These are phyloP conservation scores for Globisporangium spiculum DNA, from an alignment of 352 stramenopile genomes.

Conservation along the genomic window DNA sequence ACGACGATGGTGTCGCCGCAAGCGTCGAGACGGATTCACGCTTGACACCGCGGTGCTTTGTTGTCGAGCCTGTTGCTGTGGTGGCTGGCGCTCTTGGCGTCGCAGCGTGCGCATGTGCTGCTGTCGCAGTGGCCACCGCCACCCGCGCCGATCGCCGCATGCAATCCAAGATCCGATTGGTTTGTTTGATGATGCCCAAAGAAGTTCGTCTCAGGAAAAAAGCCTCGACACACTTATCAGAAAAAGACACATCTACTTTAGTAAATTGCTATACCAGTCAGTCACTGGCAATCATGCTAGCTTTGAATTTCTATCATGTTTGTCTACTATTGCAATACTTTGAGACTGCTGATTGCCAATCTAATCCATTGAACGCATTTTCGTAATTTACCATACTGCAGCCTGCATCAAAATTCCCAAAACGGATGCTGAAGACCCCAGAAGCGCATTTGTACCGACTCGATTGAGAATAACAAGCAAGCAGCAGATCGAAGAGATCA, in stretches of 20 bases:
- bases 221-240: background rate
- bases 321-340: background rate
- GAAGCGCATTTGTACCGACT: conserved; percentile 5
- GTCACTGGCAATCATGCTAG: too few relatives aligned
- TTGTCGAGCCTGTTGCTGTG: background rate
- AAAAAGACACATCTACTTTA: background rate
- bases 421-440: background rate
- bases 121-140: conserved; percentile 2
- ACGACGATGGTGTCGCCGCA: background rate
- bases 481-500: background rate
- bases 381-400: background rate
- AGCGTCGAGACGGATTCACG: background rate
- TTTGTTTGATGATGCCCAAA: background rate
- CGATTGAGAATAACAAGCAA: background rate
- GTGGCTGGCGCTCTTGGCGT: background rate
- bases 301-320: too few relatives aligned
- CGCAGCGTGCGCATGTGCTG: conserved; percentile 4
- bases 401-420: background rate
- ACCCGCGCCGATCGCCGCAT: conserved; percentile 9
- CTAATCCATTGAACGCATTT: background rate
- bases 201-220: background rate
- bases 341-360: background rate
- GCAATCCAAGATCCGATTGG: conserved; percentile 1
- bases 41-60: conserved; percentile 1
- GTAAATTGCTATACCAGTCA: background rate